Evolutionary conservation across 2,329 filamentous ascomycete species (phyloP).

Genomic region (Leptographium galeiforme): DNA sequence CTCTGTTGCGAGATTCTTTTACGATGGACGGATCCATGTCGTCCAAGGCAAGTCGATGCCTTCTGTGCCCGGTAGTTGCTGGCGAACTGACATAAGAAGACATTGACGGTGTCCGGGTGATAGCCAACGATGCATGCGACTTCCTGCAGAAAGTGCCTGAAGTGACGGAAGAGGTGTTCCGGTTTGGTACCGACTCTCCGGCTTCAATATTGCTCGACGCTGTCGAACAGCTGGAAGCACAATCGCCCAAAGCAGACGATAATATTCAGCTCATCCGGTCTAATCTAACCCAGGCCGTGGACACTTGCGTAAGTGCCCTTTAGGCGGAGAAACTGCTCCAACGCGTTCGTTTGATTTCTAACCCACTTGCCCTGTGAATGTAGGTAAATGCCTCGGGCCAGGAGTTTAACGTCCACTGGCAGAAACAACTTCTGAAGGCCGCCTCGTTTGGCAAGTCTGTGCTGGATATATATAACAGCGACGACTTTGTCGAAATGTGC

Average conservation of each 20-base stretch:
- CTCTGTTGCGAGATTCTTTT: constrained; percentile 65
- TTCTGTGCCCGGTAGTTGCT: constrained; percentile 13
- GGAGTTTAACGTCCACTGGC: constrained; percentile 82
- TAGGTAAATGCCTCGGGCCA: constrained; percentile 72
- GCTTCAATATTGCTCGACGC: constrained; percentile 91
- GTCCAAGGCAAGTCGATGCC: constrained; percentile 48
- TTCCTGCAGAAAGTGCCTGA: constrained; percentile 90
- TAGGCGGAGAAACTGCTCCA: too few relatives aligned
- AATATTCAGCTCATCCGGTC: constrained; percentile 89
- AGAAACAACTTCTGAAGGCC: constrained; percentile 90
- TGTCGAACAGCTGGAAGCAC: constrained; percentile 76
- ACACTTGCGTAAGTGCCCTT: constrained; percentile 49
- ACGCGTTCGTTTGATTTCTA: background rate
- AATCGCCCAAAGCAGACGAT: constrained; percentile 94
- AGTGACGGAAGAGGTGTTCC: constrained; percentile 79
- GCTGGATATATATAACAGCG: constrained; percentile 90
- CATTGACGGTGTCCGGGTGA: constrained; percentile 72
- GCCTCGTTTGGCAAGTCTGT: constrained; percentile 97
- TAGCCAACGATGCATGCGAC: constrained; percentile 92
- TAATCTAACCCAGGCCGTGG: constrained; percentile 81
- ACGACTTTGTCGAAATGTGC: constrained; percentile 98
- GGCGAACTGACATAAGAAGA: constrained; percentile 24
- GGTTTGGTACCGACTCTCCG: constrained; percentile 73
- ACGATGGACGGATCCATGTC: constrained; percentile 82
- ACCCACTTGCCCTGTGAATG: too few relatives aligned